Conservation (phyloP, 257 asterid genomes). For the Anisodus acutangulus region DNA sequence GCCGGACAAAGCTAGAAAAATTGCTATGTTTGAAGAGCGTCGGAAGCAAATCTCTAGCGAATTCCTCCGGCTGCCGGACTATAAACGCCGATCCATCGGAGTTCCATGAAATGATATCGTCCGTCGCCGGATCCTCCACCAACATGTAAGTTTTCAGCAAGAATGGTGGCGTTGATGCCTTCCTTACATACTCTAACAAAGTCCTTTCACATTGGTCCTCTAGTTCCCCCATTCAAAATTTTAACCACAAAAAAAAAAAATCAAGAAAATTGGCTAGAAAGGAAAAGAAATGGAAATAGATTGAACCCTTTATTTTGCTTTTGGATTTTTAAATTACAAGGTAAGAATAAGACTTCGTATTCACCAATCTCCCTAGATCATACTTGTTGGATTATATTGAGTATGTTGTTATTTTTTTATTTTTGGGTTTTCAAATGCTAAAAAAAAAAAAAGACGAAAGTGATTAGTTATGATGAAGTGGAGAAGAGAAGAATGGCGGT, state of each 20-base stretch:
- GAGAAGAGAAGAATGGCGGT: slow-evolving; percentile 87
- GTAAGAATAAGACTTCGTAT: too few species aligned
- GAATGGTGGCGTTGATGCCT: slow-evolving; percentile 80
- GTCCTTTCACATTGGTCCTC: slow-evolving; percentile 34
- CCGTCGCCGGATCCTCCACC: slow-evolving; percentile 87
- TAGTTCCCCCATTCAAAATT: neutral
- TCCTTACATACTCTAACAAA: slow-evolving; percentile 63
- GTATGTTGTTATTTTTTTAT: too few species aligned
- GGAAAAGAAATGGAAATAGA: neutral
- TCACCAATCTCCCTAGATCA: too few species aligned
- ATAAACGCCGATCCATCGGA: slow-evolving; percentile 74
- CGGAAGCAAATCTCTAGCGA: slow-evolving; percentile 81
- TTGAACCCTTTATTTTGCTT: neutral
- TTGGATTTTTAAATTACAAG: too few species aligned
- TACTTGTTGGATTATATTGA: too few species aligned
- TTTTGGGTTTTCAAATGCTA: neutral
- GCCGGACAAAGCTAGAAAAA: slow-evolving; percentile 97
- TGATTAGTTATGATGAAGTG: neutral
- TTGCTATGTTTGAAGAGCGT: slow-evolving; percentile 89
- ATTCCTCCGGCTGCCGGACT: slow-evolving; percentile 95
- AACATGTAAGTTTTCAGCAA: slow-evolving; percentile 83
- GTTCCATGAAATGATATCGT: slow-evolving; percentile 86
- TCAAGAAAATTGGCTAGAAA: too few species aligned
- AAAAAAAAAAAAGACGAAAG: neutral
- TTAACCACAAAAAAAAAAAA: neutral